Percentiles rank a stretch among this genome's conserved stretches.
These are phyloP conservation scores for Leptographium procerum DNA, from an alignment of 2,329 filamentous ascomycete genomes.

Conservation along the genomic window DNA sequence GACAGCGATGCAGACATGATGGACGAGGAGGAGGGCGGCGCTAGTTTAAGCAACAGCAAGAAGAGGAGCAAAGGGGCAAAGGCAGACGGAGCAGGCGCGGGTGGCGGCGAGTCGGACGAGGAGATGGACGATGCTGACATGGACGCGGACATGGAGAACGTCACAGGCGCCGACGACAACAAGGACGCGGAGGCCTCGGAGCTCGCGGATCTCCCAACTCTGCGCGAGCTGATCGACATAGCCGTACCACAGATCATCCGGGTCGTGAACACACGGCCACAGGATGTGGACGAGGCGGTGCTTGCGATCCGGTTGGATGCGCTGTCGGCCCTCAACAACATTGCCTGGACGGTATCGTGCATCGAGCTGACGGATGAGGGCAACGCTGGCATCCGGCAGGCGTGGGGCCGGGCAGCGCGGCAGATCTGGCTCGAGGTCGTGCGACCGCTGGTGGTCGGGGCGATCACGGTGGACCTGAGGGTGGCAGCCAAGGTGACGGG, in stretches of 20 bases:
- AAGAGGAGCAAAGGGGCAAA: conserved; percentile 19
- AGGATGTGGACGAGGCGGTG: conserved; percentile 23
- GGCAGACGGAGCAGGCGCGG: conserved; percentile 16
- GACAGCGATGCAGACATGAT: conserved; percentile 24
- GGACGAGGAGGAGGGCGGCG: conserved; percentile 42
- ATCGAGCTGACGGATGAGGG: conserved; percentile 45
- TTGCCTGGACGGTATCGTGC: conserved; percentile 54
- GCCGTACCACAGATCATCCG: conserved; percentile 39
- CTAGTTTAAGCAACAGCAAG: conserved; percentile 18
- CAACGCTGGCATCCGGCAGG: conserved; percentile 37
- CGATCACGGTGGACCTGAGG: conserved; percentile 27
- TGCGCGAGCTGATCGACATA: conserved; percentile 33
- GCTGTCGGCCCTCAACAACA: conserved; percentile 53
- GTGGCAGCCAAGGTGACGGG: conserved; percentile 27
- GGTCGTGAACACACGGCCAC: conserved; percentile 28
- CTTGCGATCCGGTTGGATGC: conserved; percentile 39
- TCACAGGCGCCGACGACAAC: conserved; percentile 36
- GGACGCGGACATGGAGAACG: conserved; percentile 51
- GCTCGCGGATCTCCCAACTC: conserved; percentile 42
- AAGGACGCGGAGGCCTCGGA: conserved; percentile 27
- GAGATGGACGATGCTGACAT: conserved; percentile 9
- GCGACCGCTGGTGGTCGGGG: conserved; percentile 44
- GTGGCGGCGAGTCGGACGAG: conserved; percentile 18
- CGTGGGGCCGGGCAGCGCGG: conserved; percentile 43
- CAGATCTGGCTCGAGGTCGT: conserved; percentile 48